phyloP scores from a whole-genome alignment of 1,139 yeast genomes.

The Pichia sp. region DNA sequence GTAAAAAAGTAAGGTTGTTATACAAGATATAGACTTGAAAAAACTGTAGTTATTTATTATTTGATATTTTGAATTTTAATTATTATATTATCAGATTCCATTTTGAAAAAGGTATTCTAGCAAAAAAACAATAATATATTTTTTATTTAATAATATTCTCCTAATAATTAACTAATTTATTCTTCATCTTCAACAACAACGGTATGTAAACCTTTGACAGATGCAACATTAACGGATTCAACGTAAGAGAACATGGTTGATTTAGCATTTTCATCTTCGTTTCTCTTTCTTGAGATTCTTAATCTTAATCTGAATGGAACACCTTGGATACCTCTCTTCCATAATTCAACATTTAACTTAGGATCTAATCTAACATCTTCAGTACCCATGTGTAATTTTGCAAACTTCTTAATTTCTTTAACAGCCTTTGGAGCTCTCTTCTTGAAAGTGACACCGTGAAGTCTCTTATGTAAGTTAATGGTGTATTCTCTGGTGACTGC shows the following conservation, averaged over 20 bases:
- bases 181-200: conserved; percentile 91
- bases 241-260: conserved; percentile 97
- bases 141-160: no score
- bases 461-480: conserved; percentile 99
- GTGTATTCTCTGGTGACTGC: conserved; percentile 99
- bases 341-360: conserved; percentile 94
- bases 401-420: conserved; percentile 98
- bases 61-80: background rate
- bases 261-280: conserved; percentile 99
- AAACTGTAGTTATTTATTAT: no score
- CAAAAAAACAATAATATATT: no score
- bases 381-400: conserved; percentile 98
- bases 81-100: background rate
- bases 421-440: conserved; percentile 99
- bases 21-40: background rate
- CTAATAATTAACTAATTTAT: conserved; percentile 28
- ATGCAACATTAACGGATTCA: conserved; percentile 92
- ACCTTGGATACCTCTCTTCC: conserved; percentile 99
- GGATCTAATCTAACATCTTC: conserved; percentile 99
- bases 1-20: background rate
- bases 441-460: conserved; percentile 98
- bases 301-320: conserved; percentile 97
- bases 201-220: conserved; percentile 97
- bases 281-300: conserved; percentile 99
- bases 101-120: background rate